These are phyloP conservation scores for Prototheca wickerhamii DNA, from an alignment of 163 green algal genomes.

Conservation along the genomic window DNA sequence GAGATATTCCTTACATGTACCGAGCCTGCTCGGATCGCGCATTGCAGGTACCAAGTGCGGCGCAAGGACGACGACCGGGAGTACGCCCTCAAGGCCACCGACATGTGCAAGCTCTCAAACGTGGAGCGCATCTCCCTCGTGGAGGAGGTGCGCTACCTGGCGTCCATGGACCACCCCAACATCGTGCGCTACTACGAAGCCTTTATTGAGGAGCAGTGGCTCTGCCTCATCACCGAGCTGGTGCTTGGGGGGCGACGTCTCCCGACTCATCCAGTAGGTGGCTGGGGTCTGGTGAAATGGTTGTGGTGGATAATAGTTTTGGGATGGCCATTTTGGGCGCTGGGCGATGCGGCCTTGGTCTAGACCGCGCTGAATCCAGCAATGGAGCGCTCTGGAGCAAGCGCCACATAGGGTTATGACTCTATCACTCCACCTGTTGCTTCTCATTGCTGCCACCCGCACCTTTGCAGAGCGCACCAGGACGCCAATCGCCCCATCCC, in stretches of 20 bases:
- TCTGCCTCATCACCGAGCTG: conserved; percentile 55
- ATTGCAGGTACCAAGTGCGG: conserved; percentile 6
- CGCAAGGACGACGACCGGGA: neutral
- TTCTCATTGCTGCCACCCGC: neutral
- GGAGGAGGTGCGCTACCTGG: conserved; percentile 5
- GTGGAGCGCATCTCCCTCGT: neutral
- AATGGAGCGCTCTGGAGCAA: too few relatives aligned
- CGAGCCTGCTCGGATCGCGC: too few relatives aligned
- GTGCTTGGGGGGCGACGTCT: conserved; percentile 35
- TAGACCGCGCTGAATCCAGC: too few relatives aligned
- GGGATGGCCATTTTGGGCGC: neutral
- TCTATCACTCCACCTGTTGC: neutral
- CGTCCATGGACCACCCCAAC: conserved; percentile 15
- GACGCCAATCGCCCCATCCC: conserved; percentile 18
- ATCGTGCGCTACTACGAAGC: conserved; percentile 48
- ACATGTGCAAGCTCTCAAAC: neutral
- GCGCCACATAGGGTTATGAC: too few relatives aligned
- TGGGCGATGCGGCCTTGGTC: too few relatives aligned
- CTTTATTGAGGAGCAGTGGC: conserved; percentile 31
- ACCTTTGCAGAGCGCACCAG: conserved; percentile 16
- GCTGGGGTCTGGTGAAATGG: neutral
- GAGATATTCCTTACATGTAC: too few relatives aligned
- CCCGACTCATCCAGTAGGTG: conserved; percentile 34
- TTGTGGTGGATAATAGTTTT: neutral
- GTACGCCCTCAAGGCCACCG: conserved; percentile 6